Percentiles rank a stretch among this genome's conserved stretches.
These are phyloP conservation scores for Echinosphaeria canescens DNA, from an alignment of 2,329 filamentous ascomycete genomes.

Conservation along the genomic window DNA sequence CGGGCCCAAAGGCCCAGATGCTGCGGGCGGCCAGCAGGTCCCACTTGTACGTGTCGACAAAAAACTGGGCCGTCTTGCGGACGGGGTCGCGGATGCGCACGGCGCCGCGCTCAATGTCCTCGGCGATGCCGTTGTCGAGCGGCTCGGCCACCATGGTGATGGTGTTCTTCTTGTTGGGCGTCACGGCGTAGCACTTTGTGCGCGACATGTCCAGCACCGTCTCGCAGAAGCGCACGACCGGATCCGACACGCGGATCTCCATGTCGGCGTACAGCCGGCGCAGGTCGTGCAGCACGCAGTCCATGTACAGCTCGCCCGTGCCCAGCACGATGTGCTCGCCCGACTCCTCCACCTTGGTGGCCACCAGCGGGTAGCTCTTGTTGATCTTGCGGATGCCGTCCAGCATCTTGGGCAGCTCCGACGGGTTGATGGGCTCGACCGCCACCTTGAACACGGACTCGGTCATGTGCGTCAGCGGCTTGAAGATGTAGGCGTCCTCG, in stretches of 20 bases:
- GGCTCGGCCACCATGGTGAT: slow-evolving; percentile 97
- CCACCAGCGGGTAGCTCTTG: slow-evolving; percentile 90
- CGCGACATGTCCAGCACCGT: slow-evolving; percentile 94
- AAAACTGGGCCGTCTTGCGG: slow-evolving; percentile 86
- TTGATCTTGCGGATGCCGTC: slow-evolving; percentile 93
- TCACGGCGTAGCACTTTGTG: slow-evolving; percentile 94
- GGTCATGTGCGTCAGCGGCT: slow-evolving; percentile 80
- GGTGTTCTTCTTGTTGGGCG: slow-evolving; percentile 98
- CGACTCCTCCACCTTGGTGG: slow-evolving; percentile 94
- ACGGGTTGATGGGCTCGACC: slow-evolving; percentile 95
- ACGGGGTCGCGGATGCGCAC: slow-evolving; percentile 88
- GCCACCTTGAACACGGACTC: slow-evolving; percentile 96
- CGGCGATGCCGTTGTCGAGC: slow-evolving; percentile 80
- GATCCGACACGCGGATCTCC: slow-evolving; percentile 98
- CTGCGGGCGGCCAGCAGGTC: slow-evolving; percentile 84
- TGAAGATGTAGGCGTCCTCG: slow-evolving; percentile 91
- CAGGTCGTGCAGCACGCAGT: slow-evolving; percentile 90
- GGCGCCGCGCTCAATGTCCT: slow-evolving; percentile 78
- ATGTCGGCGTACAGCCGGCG: slow-evolving; percentile 91
- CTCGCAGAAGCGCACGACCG: slow-evolving; percentile 93
- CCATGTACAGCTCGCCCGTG: slow-evolving; percentile 98
- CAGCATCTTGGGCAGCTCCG: slow-evolving; percentile 95
- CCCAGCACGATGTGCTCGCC: slow-evolving; percentile 91
- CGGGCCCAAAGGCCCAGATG: slow-evolving; percentile 96
- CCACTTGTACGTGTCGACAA: slow-evolving; percentile 94